Evolutionary conservation across 2,329 filamentous ascomycete genomes (phyloP), one percentile per base, ranked within the genome.

Genomic region (Cercospora sp.): DNA sequence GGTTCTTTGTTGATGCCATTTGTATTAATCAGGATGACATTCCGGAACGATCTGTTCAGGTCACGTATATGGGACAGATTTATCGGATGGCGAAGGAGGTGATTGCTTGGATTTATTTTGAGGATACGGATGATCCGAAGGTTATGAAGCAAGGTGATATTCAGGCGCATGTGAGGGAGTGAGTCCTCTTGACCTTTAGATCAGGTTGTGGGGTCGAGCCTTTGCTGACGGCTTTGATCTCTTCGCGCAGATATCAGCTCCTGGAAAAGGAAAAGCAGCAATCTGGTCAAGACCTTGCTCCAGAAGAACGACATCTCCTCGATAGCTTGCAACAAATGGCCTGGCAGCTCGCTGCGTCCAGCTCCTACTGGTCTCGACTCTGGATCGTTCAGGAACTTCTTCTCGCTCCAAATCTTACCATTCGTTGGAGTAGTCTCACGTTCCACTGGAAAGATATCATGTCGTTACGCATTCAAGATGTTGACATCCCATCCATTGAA

Each of bases 1-100:
- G 45, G 63, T 30, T 74, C 10, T 74, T 71, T 49, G 60, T 66
- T 3, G 69, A 71, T 62, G 65, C 69, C 8, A 61, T 71, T 8
- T 71, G 68, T 37, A 70, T 72, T 40, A 67, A 72, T 45, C 70
- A 73, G 59, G 53, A 63, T n/a, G 65, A 73, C 32, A 32, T 69
- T 2, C 32, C 26, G 9, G 71, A 73, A 43, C 28, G 66, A 9
- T 69, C 61, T n/a, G 34, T 37, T 3, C 71, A 73, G 59, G 69
- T 73, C 18, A 51, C 57, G 5, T 45, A 71, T n/a, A 73, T 72
- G 71, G 69, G 69, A 3, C 57, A 70, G n/a, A 67, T 73, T 37
- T 72, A 70, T 61, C 40, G 61, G 13, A 65, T 51, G 6, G 70
- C 70, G 13, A 9, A 30, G 6, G 34, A 63, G 13, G 66, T 71